These are phyloP conservation scores for Globisporangium iwayamae DNA, from an alignment of 352 stramenopile genomes.

Conservation along the genomic window DNA sequence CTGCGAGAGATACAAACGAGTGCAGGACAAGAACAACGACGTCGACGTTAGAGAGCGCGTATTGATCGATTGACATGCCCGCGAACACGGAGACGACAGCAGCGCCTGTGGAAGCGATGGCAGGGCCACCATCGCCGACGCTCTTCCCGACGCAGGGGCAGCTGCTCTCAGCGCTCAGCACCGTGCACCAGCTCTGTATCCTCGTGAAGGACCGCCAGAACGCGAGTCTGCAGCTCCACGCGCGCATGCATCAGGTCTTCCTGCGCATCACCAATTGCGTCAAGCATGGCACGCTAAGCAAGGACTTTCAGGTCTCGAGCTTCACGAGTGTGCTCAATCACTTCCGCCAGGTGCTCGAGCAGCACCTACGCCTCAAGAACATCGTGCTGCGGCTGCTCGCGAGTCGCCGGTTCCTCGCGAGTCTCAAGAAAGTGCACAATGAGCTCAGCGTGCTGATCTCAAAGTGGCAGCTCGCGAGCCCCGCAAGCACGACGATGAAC, in stretches of 20 bases:
- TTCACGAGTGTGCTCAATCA: slow-evolving; percentile 46
- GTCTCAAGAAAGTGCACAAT: slow-evolving; percentile 30
- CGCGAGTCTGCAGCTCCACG: slow-evolving; percentile 41
- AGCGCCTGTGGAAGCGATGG: not conserved
- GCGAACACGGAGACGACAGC: not conserved
- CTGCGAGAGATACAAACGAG: not conserved
- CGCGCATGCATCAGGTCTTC: slow-evolving; percentile 46
- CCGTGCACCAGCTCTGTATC: slow-evolving; percentile 38
- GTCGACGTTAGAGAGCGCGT: not conserved
- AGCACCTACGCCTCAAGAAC: slow-evolving; percentile 39
- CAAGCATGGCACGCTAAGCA: slow-evolving; percentile 21
- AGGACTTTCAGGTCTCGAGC: slow-evolving; percentile 25
- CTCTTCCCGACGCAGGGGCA: slow-evolving; percentile 31
- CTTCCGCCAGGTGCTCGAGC: slow-evolving; percentile 35
- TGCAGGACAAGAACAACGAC: not conserved
- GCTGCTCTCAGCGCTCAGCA: slow-evolving; percentile 33
- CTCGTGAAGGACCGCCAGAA: slow-evolving; percentile 40
- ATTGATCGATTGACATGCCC: not conserved
- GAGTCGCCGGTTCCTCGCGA: slow-evolving; percentile 42
- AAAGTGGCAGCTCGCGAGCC: slow-evolving; percentile 25
- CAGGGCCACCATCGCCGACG: not conserved
- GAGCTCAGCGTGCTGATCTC: slow-evolving; percentile 37
- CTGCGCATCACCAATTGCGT: slow-evolving; percentile 33
- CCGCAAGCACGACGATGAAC: slow-evolving; percentile 27
- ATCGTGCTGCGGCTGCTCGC: slow-evolving; percentile 33